Conservation (phyloP, 768 basidiomycete genomes). For the Amanita fuliginea region DNA sequence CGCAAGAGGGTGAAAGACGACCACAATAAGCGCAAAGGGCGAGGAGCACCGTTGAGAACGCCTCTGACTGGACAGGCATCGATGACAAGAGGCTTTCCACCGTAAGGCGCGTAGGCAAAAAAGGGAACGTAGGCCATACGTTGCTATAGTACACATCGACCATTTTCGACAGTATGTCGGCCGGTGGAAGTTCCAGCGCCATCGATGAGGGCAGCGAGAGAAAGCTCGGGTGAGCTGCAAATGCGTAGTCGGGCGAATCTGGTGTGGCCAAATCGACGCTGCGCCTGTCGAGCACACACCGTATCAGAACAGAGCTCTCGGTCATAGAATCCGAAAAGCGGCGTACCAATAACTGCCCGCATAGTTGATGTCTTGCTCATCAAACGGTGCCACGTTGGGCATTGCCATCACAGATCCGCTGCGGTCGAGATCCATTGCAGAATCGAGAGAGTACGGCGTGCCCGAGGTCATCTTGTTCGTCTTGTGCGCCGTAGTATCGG, state of each 20-base stretch:
- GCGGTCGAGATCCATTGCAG: background rate
- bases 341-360: constrained; percentile 11
- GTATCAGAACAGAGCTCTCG: background rate
- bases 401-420: background rate
- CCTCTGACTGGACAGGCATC: constrained; percentile 8
- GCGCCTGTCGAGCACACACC: constrained; percentile 4
- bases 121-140: constrained; percentile 16
- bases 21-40: constrained; percentile 20
- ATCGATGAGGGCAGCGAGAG: constrained; percentile 4
- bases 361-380: constrained; percentile 2
- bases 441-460: background rate
- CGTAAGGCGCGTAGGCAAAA: constrained; percentile 11
- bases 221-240: constrained; percentile 3
- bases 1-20: constrained; percentile 10
- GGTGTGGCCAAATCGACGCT: constrained; percentile 9
- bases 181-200: constrained; percentile 15
- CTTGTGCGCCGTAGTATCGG: background rate
- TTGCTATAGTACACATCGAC: constrained; percentile 15
- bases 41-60: constrained; percentile 13
- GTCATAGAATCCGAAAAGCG: background rate
- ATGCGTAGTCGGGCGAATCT: constrained; percentile 5
- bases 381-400: background rate
- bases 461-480: background rate
- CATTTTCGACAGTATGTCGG: constrained; percentile 14
- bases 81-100: constrained; percentile 8